phyloP scores from a whole-genome alignment of 257 asterid species.

The Knoxia roxburghii region DNA sequence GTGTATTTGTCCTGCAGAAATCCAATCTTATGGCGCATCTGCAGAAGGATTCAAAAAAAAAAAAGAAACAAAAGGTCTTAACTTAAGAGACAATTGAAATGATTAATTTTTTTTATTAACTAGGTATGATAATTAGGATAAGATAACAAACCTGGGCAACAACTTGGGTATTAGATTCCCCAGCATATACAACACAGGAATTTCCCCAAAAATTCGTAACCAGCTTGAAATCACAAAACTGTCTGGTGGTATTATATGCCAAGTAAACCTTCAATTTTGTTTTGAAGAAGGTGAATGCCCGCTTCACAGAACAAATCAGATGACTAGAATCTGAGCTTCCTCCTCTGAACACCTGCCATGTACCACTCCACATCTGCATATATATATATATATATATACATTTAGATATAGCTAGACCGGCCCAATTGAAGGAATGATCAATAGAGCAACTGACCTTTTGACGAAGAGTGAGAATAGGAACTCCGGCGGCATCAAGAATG shows the following conservation, averaged over 20 bases:
- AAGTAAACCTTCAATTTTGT: constrained; percentile 9
- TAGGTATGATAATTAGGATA: not conserved
- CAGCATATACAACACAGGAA: constrained; percentile 29
- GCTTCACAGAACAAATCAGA: constrained; percentile 16
- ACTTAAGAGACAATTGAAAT: not conserved
- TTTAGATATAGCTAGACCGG: too few species aligned
- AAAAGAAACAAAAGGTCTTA: too few species aligned
- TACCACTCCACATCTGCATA: constrained; percentile 22
- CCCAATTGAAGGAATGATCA: too few species aligned
- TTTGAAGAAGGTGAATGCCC: not conserved
- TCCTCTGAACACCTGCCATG: constrained; percentile 37
- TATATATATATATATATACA: too few species aligned
- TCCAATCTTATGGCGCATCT: too few species aligned
- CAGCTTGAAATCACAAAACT: constrained; percentile 30
- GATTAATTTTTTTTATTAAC: too few species aligned
- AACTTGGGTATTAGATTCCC: constrained; percentile 19
- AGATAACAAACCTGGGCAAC: constrained; percentile 29
- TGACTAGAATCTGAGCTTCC: constrained; percentile 13
- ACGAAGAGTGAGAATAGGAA: constrained; percentile 31
- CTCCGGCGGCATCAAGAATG: constrained; percentile 28
- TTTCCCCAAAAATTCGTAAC: constrained; percentile 23
- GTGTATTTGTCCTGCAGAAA: not conserved
- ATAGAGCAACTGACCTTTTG: constrained; percentile 25
- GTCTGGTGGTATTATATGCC: constrained; percentile 20
- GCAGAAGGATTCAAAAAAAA: too few species aligned